Evolutionary conservation across 192 early-diverging fungal genomes (phyloP).

Genomic region (Glomus cerebriforme): DNA sequence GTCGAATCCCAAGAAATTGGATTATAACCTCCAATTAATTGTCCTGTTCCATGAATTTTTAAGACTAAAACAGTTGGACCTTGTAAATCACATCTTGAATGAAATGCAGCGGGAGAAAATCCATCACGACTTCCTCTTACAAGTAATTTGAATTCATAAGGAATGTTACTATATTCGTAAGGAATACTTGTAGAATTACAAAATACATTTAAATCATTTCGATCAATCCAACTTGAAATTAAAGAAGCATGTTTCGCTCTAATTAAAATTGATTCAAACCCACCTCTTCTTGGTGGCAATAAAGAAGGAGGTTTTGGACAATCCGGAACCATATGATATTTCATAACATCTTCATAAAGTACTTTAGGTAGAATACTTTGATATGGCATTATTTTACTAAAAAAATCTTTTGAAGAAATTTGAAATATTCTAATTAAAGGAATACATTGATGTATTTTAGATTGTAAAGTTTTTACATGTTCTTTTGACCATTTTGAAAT

Average conservation of each 20-base stretch:
- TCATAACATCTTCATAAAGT: conserved; percentile 12
- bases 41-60: conserved; percentile 21
- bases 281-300: conserved; percentile 4
- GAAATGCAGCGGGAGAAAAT: conserved; percentile 3
- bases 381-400: conserved; percentile 15
- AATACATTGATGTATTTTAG: conserved; percentile 10
- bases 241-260: background rate
- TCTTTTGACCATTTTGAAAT: conserved; percentile 3
- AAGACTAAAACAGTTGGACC: conserved; percentile 5
- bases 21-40: conserved; percentile 22
- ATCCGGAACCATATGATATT: conserved; percentile 11
- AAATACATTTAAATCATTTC: conserved; percentile 1
- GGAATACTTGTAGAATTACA: conserved; percentile 12
- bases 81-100: conserved; percentile 11
- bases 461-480: background rate
- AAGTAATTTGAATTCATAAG: conserved; percentile 18
- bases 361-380: background rate
- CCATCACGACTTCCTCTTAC: conserved; percentile 19
- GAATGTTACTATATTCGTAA: conserved; percentile 7
- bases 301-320: background rate
- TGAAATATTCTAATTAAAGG: conserved; percentile 25
- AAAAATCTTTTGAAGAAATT: conserved; percentile 27
- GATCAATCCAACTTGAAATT: conserved; percentile 21
- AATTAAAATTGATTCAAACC: conserved; percentile 13
- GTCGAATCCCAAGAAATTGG: conserved; percentile 24